These are phyloP conservation scores for Kurtzmaniella quercitrusa DNA, from an alignment of 1,139 yeast species.

Conservation along the genomic window DNA sequence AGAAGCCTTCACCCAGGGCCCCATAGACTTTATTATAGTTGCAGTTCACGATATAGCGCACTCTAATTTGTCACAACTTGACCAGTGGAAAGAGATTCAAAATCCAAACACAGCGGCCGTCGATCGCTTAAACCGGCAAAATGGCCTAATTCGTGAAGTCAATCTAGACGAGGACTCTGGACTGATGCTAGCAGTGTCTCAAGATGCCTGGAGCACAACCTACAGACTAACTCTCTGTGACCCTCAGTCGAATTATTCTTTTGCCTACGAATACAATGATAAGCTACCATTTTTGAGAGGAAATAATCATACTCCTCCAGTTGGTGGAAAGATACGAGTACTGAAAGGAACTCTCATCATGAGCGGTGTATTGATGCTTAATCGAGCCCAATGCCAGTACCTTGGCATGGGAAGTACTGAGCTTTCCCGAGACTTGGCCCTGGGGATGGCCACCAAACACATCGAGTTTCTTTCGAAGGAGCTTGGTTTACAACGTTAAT, in stretches of 20 bases:
- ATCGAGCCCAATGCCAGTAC: constrained; percentile 28
- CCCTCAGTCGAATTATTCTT: constrained; percentile 26
- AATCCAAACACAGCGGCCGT: constrained; percentile 40
- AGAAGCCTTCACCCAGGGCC: constrained; percentile 11
- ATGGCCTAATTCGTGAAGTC: constrained; percentile 28
- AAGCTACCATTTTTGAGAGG: constrained; percentile 26
- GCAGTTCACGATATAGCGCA: constrained; percentile 34
- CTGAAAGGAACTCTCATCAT: constrained; percentile 27
- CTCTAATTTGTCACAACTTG: constrained; percentile 31
- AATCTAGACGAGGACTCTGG: constrained; percentile 16
- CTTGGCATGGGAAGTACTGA: constrained; percentile 25
- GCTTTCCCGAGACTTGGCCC: constrained; percentile 25
- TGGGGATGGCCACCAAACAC: constrained; percentile 31
- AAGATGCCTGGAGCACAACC: constrained; percentile 12
- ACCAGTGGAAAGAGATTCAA: constrained; percentile 35
- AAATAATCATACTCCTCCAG: constrained; percentile 19
- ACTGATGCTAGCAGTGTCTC: constrained; percentile 4
- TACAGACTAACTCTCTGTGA: constrained; percentile 36
- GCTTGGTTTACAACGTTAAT: constrained; percentile 8
- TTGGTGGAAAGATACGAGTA: constrained; percentile 36
- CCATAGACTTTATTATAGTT: constrained; percentile 27
- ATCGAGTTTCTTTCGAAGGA: constrained; percentile 26
- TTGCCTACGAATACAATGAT: constrained; percentile 37
- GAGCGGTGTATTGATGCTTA: constrained; percentile 33
- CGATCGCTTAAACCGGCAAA: constrained; percentile 25